Base-by-base conservation (phyloP, 257 asterid genomes). In the Osmanthus fragrans region DNA sequence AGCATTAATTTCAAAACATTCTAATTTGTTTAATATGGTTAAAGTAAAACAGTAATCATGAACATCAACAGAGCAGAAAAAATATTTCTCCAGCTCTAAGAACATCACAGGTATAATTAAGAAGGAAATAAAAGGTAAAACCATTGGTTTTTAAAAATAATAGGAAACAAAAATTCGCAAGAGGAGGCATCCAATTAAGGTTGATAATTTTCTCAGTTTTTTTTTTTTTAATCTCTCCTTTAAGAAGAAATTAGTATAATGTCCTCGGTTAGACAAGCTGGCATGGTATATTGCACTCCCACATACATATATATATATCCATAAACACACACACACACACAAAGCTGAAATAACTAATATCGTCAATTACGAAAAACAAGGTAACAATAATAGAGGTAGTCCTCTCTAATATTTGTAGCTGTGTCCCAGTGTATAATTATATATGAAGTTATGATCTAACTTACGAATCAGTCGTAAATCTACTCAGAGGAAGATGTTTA, bases 381-480 rank as follows among this genome's bases (percentile, higher is more conserved):
- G 67, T 8, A 60, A 60, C 34, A 60, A 60, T 7, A 60, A 60
- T 25, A 63, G 32, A 11, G 21, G 5, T 23, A 3, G 19, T 11
- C 69, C 18, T 23, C 69, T 58, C 29, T 19, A 56, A 9, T 25
- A 63, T 58, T 34, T 11, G 32, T 23, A 7, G 9, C 21, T 11
- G 16, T 13, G 34, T 36, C 70, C 1, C 32, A 19, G 21, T 32
- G 13, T 63, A 27, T 23, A 77, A 60, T 70, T 76, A 77, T 64
- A 65, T 75, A 36, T 33, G 36, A 74, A 58, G 70, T 71, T 66
- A 47, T 37, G 51, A 73, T 45, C 72, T 15, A 51, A 90, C 97
- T 90, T 85, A 94, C 97, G 64, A 51, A 77, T 79, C 89, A 23
- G 88, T 64, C 34, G 90, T 80, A 73, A 86, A 83, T 81, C 86